Percentiles rank a stretch among this genome's conserved stretches.
These are phyloP conservation scores for Asterophora lycoperdoides DNA, from an alignment of 768 basidiomycete species.

Conservation along the genomic window DNA sequence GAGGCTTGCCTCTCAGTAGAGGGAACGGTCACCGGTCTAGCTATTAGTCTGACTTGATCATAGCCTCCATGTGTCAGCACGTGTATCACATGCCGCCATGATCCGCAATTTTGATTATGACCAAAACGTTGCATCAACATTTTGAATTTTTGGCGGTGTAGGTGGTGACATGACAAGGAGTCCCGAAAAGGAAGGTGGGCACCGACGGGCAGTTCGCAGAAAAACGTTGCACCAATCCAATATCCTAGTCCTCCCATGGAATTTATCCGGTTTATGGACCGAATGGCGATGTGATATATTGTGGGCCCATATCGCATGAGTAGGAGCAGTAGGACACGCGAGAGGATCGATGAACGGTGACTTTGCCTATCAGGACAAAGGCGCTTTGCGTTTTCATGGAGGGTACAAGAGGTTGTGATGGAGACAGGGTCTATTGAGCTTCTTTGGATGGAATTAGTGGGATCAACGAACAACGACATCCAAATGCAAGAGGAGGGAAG, in stretches of 20 bases:
- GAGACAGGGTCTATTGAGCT: conserved; percentile 15
- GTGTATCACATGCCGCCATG: too few species aligned
- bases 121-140: too few species aligned
- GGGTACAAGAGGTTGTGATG: conserved; percentile 28
- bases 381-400: neutral
- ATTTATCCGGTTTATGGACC: neutral
- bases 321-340: neutral
- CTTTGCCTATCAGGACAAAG: conserved; percentile 8
- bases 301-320: conserved; percentile 14
- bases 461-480: conserved; percentile 26
- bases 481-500: conserved; percentile 22
- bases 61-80: too few species aligned
- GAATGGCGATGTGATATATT: neutral
- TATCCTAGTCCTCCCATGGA: neutral
- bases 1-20: too few species aligned
- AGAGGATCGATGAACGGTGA: too few species aligned
- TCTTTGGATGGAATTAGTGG: conserved; percentile 2
- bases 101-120: too few species aligned
- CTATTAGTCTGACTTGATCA: too few species aligned
- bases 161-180: neutral
- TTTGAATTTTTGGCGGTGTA: too few species aligned
- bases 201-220: conserved; percentile 2
- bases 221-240: conserved; percentile 1
- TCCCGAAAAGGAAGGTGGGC: conserved; percentile 11
- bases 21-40: too few species aligned